Percentiles rank a stretch among this genome's conserved stretches.
These are phyloP conservation scores for Coniochaeta sp. DNA, from an alignment of 2,329 filamentous ascomycete genomes.

Conservation along the genomic window DNA sequence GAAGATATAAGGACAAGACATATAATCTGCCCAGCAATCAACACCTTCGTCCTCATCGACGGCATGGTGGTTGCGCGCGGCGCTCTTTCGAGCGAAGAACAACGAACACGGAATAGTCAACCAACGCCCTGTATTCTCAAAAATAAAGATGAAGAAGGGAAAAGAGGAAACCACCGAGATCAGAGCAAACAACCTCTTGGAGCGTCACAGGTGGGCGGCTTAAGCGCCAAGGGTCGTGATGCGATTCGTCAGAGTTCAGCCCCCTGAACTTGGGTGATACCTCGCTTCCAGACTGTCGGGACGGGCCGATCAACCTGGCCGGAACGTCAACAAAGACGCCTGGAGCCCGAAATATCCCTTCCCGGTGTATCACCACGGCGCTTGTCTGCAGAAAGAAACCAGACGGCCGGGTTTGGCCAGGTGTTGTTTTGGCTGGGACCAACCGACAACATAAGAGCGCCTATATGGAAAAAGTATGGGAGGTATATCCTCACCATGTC, in stretches of 20 bases:
- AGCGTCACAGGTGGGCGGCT: background rate
- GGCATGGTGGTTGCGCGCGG: background rate
- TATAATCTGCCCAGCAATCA: slow-evolving; percentile 5
- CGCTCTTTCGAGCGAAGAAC: background rate
- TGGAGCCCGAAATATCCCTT: too few relatives aligned
- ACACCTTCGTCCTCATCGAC: slow-evolving; percentile 2
- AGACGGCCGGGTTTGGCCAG: too few relatives aligned
- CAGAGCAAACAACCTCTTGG: background rate
- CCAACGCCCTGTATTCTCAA: too few relatives aligned
- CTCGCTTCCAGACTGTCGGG: background rate
- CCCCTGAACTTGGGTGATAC: background rate
- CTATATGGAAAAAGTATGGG: too few relatives aligned
- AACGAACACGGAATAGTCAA: background rate
- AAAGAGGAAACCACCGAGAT: background rate
- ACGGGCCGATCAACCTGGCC: background rate
- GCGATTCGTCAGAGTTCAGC: background rate
- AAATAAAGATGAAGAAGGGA: background rate
- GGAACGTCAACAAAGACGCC: too few relatives aligned
- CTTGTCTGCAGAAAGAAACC: background rate
- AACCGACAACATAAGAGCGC: too few relatives aligned
- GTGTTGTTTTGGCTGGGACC: too few relatives aligned
- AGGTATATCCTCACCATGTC: too few relatives aligned
- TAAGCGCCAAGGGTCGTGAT: background rate
- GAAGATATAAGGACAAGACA: slow-evolving; percentile 6
- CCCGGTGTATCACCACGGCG: background rate